Conservation (phyloP, 2,329 filamentous ascomycete genomes). For the Fusarium praegraminearum region DNA sequence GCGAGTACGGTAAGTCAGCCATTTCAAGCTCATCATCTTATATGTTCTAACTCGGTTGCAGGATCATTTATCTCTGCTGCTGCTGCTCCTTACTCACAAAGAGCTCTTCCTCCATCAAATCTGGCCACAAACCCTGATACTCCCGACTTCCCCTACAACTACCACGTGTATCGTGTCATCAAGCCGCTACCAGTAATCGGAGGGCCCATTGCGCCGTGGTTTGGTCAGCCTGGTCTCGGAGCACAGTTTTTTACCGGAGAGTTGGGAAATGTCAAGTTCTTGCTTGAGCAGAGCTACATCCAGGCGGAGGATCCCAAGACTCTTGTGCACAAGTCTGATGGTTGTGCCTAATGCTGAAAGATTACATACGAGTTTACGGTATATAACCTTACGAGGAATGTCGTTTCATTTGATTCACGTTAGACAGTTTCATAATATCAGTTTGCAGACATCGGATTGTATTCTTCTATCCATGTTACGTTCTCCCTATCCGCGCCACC, state of each 20-base stretch:
- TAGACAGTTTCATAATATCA: not conserved
- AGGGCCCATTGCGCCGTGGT: conserved; percentile 63
- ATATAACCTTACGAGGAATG: not conserved
- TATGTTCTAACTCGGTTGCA: conserved; percentile 16
- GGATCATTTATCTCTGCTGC: conserved; percentile 56
- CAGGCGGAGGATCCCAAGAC: conserved; percentile 29
- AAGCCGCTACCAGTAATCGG: conserved; percentile 55
- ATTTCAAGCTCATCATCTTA: fast-evolving
- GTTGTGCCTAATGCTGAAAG: conserved; percentile 16
- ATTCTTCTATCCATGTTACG: not conserved
- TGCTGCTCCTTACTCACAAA: conserved; percentile 60
- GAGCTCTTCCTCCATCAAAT: conserved; percentile 61
- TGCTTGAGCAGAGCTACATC: conserved; percentile 39
- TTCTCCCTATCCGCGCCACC: not conserved
- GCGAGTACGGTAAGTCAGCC: conserved; percentile 53
- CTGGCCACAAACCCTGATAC: conserved; percentile 52
- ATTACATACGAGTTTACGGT: no score
- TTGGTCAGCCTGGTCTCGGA: conserved; percentile 63
- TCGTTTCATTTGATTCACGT: not conserved
- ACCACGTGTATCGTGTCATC: conserved; percentile 61
- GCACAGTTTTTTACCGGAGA: conserved; percentile 50
- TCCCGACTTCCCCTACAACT: conserved; percentile 59
- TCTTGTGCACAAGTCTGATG: conserved; percentile 27
- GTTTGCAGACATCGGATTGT: not conserved
- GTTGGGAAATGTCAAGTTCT: conserved; percentile 35